These are phyloP conservation scores for Lentinus tigrinus DNA, from an alignment of 768 basidiomycete genomes.

Conservation along the genomic window DNA sequence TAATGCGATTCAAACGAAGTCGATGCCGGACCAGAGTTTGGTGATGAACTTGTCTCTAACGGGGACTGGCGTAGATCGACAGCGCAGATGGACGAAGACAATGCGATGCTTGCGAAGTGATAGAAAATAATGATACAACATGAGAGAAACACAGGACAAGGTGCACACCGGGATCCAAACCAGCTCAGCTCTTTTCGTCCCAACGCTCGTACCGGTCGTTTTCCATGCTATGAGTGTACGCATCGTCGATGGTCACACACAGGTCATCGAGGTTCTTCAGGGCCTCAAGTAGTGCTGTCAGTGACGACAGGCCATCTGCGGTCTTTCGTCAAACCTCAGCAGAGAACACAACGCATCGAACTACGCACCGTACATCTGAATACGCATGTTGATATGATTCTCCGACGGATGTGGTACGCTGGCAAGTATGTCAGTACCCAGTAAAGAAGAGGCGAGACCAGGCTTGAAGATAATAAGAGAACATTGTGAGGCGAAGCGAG, in stretches of 20 bases:
- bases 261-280: constrained; percentile 77
- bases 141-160: constrained; percentile 8
- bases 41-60: too few species aligned
- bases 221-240: constrained; percentile 60
- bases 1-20: too few species aligned
- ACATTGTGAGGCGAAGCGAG: background rate
- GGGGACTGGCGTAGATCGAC: too few species aligned
- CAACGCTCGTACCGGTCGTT: constrained; percentile 59
- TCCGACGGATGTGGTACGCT: constrained; percentile 97
- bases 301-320: constrained; percentile 82
- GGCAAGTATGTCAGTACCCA: constrained; percentile 5
- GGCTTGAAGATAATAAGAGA: background rate
- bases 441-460: background rate
- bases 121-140: constrained; percentile 20
- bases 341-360: background rate
- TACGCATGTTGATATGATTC: constrained; percentile 93
- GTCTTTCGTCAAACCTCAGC: background rate
- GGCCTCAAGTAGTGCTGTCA: constrained; percentile 75
- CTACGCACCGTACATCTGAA: constrained; percentile 96
- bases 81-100: too few species aligned
- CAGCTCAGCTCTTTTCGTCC: constrained; percentile 59
- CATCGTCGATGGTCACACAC: constrained; percentile 67
- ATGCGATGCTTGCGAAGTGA: too few species aligned
- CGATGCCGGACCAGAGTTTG: too few species aligned
- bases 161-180: background rate